Evolutionary conservation across 495 filamentous ascomycete genomes (phyloP).

Genomic region (Aspergillus ostianus): DNA sequence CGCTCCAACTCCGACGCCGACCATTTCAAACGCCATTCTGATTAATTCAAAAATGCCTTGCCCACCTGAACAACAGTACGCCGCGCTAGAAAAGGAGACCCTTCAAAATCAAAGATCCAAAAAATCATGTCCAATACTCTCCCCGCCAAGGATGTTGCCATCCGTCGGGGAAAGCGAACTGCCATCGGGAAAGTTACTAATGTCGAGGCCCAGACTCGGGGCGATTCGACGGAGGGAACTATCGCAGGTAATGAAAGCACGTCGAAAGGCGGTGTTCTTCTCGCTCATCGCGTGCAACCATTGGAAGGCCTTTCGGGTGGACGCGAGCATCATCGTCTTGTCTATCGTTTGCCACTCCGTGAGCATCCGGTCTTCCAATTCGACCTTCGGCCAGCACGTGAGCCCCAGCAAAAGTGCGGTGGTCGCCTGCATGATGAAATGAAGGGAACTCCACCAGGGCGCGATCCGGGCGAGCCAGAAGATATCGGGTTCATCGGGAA

Average conservation of each 20-base stretch:
- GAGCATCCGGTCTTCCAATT: neutral
- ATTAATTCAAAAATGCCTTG: too few relatives aligned
- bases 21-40: too few relatives aligned
- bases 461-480: constrained; percentile 44
- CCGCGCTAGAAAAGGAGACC: too few relatives aligned
- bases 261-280: constrained; percentile 41
- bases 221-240: constrained; percentile 29
- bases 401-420: constrained; percentile 57
- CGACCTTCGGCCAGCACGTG: constrained; percentile 24
- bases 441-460: constrained; percentile 63
- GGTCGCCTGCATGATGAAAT: constrained; percentile 62
- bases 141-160: neutral
- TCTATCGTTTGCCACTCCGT: neutral
- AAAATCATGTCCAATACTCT: neutral
- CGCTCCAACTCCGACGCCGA: too few relatives aligned
- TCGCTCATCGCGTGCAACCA: constrained; percentile 47
- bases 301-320: constrained; percentile 47
- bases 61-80: too few relatives aligned
- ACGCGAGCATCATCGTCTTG: neutral
- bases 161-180: neutral
- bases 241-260: constrained; percentile 49
- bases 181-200: constrained; percentile 28
- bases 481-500: constrained; percentile 41
- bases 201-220: constrained; percentile 28
- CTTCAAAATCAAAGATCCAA: neutral